Evolutionary conservation across 495 filamentous ascomycete species (phyloP).

Genomic region (Niebla homalea): DNA sequence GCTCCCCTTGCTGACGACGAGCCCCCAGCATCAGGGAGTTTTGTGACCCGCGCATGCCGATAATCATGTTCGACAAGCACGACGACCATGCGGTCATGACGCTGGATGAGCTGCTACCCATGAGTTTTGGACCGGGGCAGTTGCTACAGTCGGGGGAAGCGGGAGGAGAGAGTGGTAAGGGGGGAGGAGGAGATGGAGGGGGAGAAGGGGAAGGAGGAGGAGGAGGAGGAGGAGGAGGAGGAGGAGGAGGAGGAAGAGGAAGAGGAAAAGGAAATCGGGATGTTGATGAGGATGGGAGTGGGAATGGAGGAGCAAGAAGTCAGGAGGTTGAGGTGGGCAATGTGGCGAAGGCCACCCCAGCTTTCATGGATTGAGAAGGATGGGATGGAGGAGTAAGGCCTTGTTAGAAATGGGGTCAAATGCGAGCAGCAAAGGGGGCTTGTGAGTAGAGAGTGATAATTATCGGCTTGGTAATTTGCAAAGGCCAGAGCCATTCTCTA

Average conservation of each 20-base stretch:
- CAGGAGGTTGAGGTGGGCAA: background rate
- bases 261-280: background rate
- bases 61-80: constrained; percentile 85
- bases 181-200: background rate
- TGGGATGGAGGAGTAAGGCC: too few species aligned
- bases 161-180: background rate
- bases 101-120: constrained; percentile 39
- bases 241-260: background rate
- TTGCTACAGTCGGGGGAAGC: background rate
- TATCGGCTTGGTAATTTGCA: too few species aligned
- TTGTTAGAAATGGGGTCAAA: too few species aligned
- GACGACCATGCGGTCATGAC: constrained; percentile 56
- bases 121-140: constrained; percentile 17
- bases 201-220: background rate
- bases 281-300: background rate
- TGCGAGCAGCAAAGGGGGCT: too few species aligned
- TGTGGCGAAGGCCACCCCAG: background rate
- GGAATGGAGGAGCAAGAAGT: too few species aligned
- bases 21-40: constrained; percentile 63
- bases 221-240: background rate
- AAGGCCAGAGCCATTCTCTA: too few species aligned
- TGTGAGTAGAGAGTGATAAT: too few species aligned
- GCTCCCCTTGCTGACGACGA: background rate
- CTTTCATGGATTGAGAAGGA: too few species aligned
- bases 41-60: constrained; percentile 47